phyloP scores from a whole-genome alignment of 768 basidiomycete genomes.

The Lactarius vividus region DNA sequence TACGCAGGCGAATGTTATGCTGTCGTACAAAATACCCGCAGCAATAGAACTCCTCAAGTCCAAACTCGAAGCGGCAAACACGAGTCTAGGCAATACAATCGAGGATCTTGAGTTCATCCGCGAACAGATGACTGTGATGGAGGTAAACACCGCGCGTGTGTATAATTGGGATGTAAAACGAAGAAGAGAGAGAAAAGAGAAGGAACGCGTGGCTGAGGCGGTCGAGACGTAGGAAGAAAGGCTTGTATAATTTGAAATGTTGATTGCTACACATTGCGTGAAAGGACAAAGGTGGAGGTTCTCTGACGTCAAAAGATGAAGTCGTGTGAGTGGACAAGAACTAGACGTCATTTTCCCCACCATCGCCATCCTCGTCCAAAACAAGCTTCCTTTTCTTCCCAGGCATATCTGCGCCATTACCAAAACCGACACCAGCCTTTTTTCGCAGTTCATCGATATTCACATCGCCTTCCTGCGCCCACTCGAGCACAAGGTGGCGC shows the following conservation, averaged over 20 bases:
- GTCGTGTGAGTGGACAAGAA: too few relatives aligned
- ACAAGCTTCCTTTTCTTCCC: constrained; percentile 71
- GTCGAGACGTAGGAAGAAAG: constrained; percentile 1
- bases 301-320: not conserved
- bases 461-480: constrained; percentile 78
- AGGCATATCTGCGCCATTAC: constrained; percentile 66
- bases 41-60: constrained; percentile 71
- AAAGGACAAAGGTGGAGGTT: not conserved
- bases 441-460: constrained; percentile 73
- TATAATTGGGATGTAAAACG: constrained; percentile 96
- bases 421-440: constrained; percentile 78
- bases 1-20: constrained; percentile 91
- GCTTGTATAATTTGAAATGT: not conserved
- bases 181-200: constrained; percentile 48
- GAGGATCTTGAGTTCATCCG: constrained; percentile 92
- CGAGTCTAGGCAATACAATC: constrained; percentile 59
- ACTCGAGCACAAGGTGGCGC: constrained; percentile 90
- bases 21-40: constrained; percentile 82
- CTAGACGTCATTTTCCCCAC: constrained; percentile 34
- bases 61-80: constrained; percentile 73
- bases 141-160: constrained; percentile 89
- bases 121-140: constrained; percentile 96
- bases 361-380: constrained; percentile 44
- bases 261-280: not conserved
- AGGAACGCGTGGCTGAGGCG: constrained; percentile 1